These are phyloP conservation scores for Anisodus acutangulus DNA, from an alignment of 257 asterid genomes.

Conservation along the genomic window DNA sequence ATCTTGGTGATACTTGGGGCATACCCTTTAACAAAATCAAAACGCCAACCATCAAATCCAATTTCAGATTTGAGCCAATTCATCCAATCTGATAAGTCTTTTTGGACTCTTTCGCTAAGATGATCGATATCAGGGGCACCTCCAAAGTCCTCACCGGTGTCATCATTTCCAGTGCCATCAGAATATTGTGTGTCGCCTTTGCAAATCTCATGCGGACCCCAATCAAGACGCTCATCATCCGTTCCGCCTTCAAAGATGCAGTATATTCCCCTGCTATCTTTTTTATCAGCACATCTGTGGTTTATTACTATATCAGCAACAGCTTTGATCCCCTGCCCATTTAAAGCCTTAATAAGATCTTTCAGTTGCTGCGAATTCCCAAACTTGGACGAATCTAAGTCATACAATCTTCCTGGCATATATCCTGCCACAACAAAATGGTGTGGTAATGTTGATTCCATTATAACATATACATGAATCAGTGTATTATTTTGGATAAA, in stretches of 20 bases:
- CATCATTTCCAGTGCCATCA: too few species aligned
- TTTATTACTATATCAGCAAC: slow-evolving; percentile 84
- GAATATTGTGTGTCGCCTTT: not conserved
- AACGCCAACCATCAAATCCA: slow-evolving; percentile 63
- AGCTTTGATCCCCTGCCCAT: slow-evolving; percentile 58
- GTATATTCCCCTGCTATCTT: slow-evolving; percentile 53
- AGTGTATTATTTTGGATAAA: not conserved
- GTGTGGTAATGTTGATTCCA: not conserved
- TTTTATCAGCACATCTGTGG: slow-evolving; percentile 49
- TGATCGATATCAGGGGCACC: too few species aligned
- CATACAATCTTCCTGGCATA: slow-evolving; percentile 77
- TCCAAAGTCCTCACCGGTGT: too few species aligned
- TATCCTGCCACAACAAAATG: slow-evolving; percentile 50
- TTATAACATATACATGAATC: not conserved
- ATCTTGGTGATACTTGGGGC: too few species aligned
- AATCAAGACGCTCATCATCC: slow-evolving; percentile 74
- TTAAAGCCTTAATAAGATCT: slow-evolving; percentile 49
- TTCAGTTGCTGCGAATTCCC: slow-evolving; percentile 62
- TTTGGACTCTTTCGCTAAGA: too few species aligned
- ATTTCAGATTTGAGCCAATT: too few species aligned
- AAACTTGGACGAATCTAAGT: slow-evolving; percentile 71
- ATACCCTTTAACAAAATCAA: slow-evolving; percentile 36
- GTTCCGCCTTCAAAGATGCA: slow-evolving; percentile 88
- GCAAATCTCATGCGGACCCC: slow-evolving; percentile 81
- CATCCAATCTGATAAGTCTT: too few species aligned